Base-by-base conservation (phyloP, 306 rosid species). In the Quercus wislizeni region DNA sequence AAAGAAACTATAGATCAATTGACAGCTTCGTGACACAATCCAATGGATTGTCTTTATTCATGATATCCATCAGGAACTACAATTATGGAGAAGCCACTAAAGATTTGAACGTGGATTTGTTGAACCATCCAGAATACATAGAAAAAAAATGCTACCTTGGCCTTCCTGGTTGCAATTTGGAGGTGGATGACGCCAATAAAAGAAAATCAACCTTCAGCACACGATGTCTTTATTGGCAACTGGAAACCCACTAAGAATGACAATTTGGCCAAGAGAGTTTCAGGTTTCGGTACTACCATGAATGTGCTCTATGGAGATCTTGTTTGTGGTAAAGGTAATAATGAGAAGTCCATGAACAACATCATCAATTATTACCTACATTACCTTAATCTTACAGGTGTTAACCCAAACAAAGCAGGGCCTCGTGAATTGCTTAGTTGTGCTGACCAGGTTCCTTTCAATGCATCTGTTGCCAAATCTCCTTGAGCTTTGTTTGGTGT, bases 161-260 rank as follows among this genome's bases (percentile, higher is more conserved):
- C 88, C 49, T 93, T 95, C 90, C 92, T 86, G 84, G 89, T 98
- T 55, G 97, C 98, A 28, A 90, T 95, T 2, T 87, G 90, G 92
- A 91, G 84, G 86, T 95, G 99, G 99, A 90, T 91, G 96, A 90
- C 87, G 1, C 91, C 96, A 30, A 54, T 85, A 2, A 93, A 87
- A 79, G 88, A 89, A 88, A 31, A 79, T 9, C 98, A 93, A 82
- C 98, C 99, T 62, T 91, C 98, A 2, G 83, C 96, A 38, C 99
- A 95, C 1, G 96, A 95, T 1, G 88, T 30, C 79, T 93, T 95
- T 4, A 89, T 93, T 18, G 99, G 98, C 38, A 74, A 82, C 52
- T 93, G 99, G 99, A 93, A 95, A 86, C 99, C 99, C 5, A 89
- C 88, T 78, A 89, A 88, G 91, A 95, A 95, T 3, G 99, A 95